Percentiles rank a stretch among this genome's conserved stretches.
Evolutionary conservation across 2,329 filamentous ascomycete species (phyloP).

Genomic region (Penicillium sp.): DNA sequence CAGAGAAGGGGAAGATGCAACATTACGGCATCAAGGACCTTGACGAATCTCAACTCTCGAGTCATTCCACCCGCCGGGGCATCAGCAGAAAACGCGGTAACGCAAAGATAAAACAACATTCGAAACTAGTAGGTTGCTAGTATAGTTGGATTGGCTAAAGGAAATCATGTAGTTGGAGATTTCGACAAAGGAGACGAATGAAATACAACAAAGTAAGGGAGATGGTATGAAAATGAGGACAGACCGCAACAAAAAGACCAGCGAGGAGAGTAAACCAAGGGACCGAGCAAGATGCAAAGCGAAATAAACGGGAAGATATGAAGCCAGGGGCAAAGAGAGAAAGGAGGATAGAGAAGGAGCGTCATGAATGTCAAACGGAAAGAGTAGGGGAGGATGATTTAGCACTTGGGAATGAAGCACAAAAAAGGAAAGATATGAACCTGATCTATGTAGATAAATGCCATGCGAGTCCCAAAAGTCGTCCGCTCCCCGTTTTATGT

Average conservation of each 20-base stretch:
- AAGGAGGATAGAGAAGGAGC: conserved; percentile 19
- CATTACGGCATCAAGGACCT: background rate
- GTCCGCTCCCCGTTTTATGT: conserved; percentile 39
- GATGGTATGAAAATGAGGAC: conserved; percentile 27
- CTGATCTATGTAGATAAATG: conserved; percentile 39
- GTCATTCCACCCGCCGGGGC: background rate
- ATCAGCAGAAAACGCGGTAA: background rate
- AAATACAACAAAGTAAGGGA: conserved; percentile 30
- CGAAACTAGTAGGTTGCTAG: conserved; percentile 28
- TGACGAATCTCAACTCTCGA: background rate
- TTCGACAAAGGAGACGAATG: conserved; percentile 33
- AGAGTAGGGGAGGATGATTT: conserved; percentile 11
- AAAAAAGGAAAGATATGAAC: conserved; percentile 33
- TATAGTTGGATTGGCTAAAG: conserved; percentile 33
- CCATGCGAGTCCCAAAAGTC: conserved; percentile 40
- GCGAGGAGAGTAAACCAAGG: conserved; percentile 18
- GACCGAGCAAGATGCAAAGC: conserved; percentile 21
- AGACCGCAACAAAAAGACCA: conserved; percentile 23
- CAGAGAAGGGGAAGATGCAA: background rate
- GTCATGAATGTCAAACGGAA: conserved; percentile 18
- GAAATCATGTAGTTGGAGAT: conserved; percentile 30
- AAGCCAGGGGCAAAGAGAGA: conserved; percentile 16
- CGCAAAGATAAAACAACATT: conserved; percentile 10
- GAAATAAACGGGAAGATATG: conserved; percentile 17
- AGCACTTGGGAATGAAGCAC: conserved; percentile 14